A percentile compares a stretch with the other conserved stretches of the same genome.
Conservation (phyloP, 139 green algal genomes). For the Tetratostichococcus sp. region DNA sequence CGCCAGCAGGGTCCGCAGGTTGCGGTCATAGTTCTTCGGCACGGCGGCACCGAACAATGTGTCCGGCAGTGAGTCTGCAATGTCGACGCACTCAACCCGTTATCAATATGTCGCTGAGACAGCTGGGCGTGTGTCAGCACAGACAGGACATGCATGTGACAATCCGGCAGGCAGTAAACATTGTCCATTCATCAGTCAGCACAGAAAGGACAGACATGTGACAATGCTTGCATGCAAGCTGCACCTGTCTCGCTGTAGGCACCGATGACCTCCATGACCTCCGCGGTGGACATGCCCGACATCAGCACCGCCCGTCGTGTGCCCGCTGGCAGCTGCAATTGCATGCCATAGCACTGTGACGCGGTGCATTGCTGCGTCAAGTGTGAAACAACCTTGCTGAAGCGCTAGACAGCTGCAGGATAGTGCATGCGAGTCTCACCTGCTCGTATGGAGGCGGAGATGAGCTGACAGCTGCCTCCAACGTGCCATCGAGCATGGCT, state of each 20-base stretch:
- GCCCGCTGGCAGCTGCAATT: not conserved
- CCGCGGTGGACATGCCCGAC: slow-evolving; percentile 6
- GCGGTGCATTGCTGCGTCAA: no score
- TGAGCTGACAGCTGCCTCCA: slow-evolving; percentile 1
- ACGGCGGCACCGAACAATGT: slow-evolving; percentile 5
- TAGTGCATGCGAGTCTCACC: not conserved
- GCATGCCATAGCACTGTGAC: not conserved
- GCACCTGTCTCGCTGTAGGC: slow-evolving; percentile 8
- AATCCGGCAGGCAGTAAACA: no score
- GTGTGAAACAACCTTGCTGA: no score
- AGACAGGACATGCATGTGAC: no score
- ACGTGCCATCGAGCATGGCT: not conserved
- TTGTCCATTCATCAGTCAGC: no score
- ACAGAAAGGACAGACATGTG: no score
- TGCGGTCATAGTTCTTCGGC: slow-evolving; percentile 10
- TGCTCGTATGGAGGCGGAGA: not conserved
- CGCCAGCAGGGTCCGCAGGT: not conserved
- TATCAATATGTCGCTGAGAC: no score
- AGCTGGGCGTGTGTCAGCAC: no score
- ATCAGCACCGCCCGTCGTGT: slow-evolving; percentile 6
- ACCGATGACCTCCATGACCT: slow-evolving; percentile 15
- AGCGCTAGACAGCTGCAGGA: no score
- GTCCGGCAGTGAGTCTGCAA: not conserved
- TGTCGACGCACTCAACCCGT: no score
- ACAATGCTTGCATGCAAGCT: no score